A percentile compares a stretch with the other conserved stretches of the same genome.
phyloP scores from a whole-genome alignment of 495 filamentous ascomycete species.

The Hypomontagnella submonticulosa region DNA sequence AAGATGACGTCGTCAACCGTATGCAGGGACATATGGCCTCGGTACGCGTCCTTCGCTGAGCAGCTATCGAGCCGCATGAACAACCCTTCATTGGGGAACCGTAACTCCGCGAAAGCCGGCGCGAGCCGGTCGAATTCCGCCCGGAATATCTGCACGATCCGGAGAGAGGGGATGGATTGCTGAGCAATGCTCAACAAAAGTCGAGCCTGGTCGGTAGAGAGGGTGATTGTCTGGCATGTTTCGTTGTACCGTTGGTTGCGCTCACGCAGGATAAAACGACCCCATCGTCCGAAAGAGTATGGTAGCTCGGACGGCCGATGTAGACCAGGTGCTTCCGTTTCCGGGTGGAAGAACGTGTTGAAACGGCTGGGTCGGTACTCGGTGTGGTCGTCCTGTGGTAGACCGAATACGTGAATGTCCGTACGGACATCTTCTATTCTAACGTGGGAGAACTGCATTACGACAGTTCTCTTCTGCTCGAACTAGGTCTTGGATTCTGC shows the following conservation, averaged over 20 bases:
- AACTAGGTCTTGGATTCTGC: too few species aligned
- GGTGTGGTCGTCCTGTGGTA: too few species aligned
- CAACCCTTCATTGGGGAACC: constrained; percentile 42
- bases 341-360: constrained; percentile 44
- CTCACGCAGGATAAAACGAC: constrained; percentile 38
- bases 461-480: too few species aligned
- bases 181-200: constrained; percentile 28
- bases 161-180: constrained; percentile 26
- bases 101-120: constrained; percentile 24
- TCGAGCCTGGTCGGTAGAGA: constrained; percentile 20
- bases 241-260: constrained; percentile 6
- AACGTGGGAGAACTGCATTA: too few species aligned
- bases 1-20: constrained; percentile 39
- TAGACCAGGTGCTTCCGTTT: constrained; percentile 31
- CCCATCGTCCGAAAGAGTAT: constrained; percentile 45
- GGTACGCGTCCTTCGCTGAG: constrained; percentile 47
- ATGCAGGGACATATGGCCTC: constrained; percentile 34
- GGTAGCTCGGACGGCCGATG: constrained; percentile 33
- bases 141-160: constrained; percentile 31
- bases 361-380: constrained; percentile 7
- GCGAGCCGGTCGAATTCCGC: constrained; percentile 38
- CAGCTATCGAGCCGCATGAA: constrained; percentile 51
- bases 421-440: not conserved
- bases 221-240: constrained; percentile 25
- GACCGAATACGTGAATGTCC: not conserved